Percentiles rank a stretch among this genome's conserved stretches.
Evolutionary conservation across 345 rosid genomes (phyloP).

Genomic region (Gossypium turneri): DNA sequence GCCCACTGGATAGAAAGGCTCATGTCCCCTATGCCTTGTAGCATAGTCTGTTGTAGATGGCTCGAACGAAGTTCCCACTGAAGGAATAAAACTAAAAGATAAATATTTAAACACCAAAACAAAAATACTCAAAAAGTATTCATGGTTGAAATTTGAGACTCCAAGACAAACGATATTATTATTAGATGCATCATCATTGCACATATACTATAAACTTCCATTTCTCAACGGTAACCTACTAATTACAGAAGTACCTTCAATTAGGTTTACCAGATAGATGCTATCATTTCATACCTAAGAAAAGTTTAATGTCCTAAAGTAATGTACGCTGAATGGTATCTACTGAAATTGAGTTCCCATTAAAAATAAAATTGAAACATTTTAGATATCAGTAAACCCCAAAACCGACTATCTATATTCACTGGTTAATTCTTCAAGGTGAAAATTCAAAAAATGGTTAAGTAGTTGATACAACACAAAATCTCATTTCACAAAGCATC

Average conservation of each 20-base stretch:
- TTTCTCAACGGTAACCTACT: background rate
- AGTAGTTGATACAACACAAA: background rate
- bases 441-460: background rate
- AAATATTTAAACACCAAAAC: background rate
- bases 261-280: background rate
- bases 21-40: slow-evolving; percentile 15
- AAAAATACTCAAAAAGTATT: background rate
- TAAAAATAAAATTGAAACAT: background rate
- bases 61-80: background rate
- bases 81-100: background rate
- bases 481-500: background rate
- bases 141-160: background rate
- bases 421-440: background rate
- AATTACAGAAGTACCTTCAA: background rate
- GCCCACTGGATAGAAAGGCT: slow-evolving; percentile 16
- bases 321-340: background rate
- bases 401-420: background rate
- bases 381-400: background rate
- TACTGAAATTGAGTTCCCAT: background rate
- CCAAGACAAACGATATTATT: background rate
- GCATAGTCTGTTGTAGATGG: slow-evolving; percentile 9
- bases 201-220: background rate
- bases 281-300: slow-evolving; percentile 1
- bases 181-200: background rate
- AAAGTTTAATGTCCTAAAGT: background rate